phyloP scores from a whole-genome alignment of 225 moss, liverwort and hornwort genomes.

The Sphagnum contortum region DNA sequence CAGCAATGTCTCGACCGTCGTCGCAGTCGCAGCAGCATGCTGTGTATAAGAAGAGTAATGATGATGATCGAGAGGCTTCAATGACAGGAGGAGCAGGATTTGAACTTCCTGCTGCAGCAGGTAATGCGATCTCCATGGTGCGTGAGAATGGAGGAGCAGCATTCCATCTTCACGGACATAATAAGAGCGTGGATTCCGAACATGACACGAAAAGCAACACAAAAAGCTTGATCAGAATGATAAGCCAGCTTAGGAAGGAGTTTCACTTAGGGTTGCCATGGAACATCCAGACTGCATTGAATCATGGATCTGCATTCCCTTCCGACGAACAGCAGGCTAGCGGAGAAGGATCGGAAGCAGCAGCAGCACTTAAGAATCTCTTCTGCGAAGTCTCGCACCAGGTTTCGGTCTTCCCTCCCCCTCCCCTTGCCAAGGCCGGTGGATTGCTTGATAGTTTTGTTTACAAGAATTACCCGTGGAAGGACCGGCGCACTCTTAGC shows the following conservation, averaged over 20 bases:
- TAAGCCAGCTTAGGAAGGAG: conserved; percentile 41
- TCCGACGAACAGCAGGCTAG: conserved; percentile 7
- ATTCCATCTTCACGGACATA: conserved; percentile 26
- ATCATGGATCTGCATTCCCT: conserved; percentile 10
- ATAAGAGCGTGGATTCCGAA: conserved; percentile 34
- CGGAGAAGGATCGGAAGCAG: conserved; percentile 35
- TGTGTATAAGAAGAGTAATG: conserved; percentile 15
- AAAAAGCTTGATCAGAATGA: conserved; percentile 24
- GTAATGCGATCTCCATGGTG: conserved; percentile 17
- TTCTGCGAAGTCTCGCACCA: conserved; percentile 1
- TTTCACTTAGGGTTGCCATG: conserved; percentile 33
- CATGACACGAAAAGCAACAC: conserved; percentile 30
- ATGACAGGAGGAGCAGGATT: background rate
- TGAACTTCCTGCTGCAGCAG: conserved; percentile 4
- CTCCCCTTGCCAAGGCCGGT: background rate
- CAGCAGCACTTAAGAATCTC: conserved; percentile 36
- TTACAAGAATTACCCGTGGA: conserved; percentile 42
- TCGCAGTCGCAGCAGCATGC: conserved; percentile 17
- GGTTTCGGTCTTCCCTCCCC: conserved; percentile 2
- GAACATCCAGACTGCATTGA: background rate
- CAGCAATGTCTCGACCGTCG: conserved; percentile 6
- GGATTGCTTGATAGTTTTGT: conserved; percentile 40
- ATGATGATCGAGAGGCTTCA: conserved; percentile 3
- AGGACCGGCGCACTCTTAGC: conserved; percentile 40
- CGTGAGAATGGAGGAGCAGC: conserved; percentile 11